phyloP scores from a whole-genome alignment of 352 stramenopile genomes.

The Globisporangium cystogenes region DNA sequence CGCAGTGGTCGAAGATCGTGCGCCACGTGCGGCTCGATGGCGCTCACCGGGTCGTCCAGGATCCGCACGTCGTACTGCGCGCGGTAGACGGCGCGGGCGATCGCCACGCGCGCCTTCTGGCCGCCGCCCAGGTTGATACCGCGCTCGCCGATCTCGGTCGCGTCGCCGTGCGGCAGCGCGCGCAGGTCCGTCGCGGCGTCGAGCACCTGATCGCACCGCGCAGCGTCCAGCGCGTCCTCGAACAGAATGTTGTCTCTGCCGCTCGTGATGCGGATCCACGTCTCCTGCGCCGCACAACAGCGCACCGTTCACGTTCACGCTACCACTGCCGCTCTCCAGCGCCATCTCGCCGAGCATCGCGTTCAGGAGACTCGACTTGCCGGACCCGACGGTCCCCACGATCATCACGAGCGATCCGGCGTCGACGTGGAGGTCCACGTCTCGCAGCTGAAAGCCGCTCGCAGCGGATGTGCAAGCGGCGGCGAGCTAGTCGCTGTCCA shows the following conservation, averaged over 20 bases:
- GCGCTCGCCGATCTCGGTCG: conserved; percentile 53
- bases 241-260: conserved; percentile 92
- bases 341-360: conserved; percentile 49
- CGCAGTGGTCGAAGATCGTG: conserved; percentile 86
- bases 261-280: conserved; percentile 91
- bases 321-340: conserved; percentile 12
- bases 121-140: conserved; percentile 58
- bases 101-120: conserved; percentile 68
- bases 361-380: conserved; percentile 53
- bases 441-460: conserved; percentile 17
- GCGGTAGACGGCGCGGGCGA: conserved; percentile 91
- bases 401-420: conserved; percentile 50
- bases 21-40: conserved; percentile 94
- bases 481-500: not conserved
- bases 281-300: conserved; percentile 84
- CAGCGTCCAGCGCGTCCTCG: conserved; percentile 23
- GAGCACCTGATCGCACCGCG: conserved; percentile 32
- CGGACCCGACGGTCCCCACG: conserved; percentile 38
- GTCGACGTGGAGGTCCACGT: conserved; percentile 54
- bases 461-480: too few relatives aligned
- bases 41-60: conserved; percentile 93
- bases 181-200: conserved; percentile 27
- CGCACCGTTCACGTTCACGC: conserved; percentile 17
- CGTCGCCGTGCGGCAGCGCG: conserved; percentile 44
- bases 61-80: conserved; percentile 86